A percentile compares a stretch with the other conserved stretches of the same genome.
Evolutionary conservation across 1,284 basidiomycete genomes (phyloP).

Genomic region (Agaricales sp.): DNA sequence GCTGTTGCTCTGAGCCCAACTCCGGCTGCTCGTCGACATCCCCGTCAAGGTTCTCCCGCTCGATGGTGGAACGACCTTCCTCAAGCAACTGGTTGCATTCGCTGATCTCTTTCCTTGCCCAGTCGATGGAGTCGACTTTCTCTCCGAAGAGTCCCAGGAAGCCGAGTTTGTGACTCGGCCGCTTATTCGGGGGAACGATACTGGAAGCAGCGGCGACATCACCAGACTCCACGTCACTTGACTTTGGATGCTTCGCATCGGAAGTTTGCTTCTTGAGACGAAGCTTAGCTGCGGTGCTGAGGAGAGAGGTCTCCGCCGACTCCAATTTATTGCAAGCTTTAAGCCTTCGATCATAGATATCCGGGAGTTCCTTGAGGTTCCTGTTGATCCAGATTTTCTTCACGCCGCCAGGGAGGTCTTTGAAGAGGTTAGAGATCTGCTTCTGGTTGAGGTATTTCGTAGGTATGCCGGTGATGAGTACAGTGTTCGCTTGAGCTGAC

Average conservation of each 20-base stretch:
- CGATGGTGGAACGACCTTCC: slow-evolving; percentile 32
- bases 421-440: slow-evolving; percentile 60
- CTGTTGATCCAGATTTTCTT: slow-evolving; percentile 87
- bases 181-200: slow-evolving; percentile 53
- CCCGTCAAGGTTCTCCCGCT: background rate
- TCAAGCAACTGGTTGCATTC: slow-evolving; percentile 40
- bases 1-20: background rate
- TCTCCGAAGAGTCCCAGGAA: slow-evolving; percentile 52
- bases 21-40: background rate
- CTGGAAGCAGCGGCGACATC: slow-evolving; percentile 5
- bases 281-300: slow-evolving; percentile 67
- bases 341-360: slow-evolving; percentile 71
- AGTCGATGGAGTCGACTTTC: slow-evolving; percentile 89
- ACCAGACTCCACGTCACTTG: slow-evolving; percentile 16
- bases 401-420: slow-evolving; percentile 75
- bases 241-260: slow-evolving; percentile 23
- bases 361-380: slow-evolving; percentile 78
- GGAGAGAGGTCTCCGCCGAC: slow-evolving; percentile 68
- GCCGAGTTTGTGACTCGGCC: slow-evolving; percentile 75
- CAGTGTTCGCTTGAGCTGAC: slow-evolving; percentile 77
- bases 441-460: slow-evolving; percentile 57
- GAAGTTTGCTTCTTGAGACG: slow-evolving; percentile 28
- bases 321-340: slow-evolving; percentile 76
- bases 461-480: slow-evolving; percentile 89
- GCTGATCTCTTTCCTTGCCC: slow-evolving; percentile 69